phyloP scores from a whole-genome alignment of 2,329 filamentous ascomycete genomes.

The Aspergillus nomiae region DNA sequence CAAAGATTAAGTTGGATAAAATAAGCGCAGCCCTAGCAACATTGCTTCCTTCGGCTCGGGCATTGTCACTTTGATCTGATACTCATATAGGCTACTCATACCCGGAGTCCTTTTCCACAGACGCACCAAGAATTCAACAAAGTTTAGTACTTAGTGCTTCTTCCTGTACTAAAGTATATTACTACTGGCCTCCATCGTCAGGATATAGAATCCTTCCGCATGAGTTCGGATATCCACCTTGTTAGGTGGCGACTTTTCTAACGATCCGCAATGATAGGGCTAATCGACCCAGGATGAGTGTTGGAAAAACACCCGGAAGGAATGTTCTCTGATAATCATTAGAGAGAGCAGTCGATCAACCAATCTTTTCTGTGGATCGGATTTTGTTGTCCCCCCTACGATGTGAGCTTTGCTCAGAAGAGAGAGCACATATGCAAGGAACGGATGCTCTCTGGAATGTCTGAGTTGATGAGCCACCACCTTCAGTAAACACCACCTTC shows the following conservation, averaged over 20 bases:
- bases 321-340: not conserved
- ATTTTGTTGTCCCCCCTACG: not conserved
- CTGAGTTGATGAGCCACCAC: not conserved
- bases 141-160: not conserved
- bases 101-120: not conserved
- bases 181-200: not conserved
- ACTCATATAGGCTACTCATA: not conserved
- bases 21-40: not conserved
- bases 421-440: not conserved
- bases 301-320: not conserved
- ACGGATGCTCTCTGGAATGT: not conserved
- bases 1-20: not conserved
- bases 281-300: not conserved
- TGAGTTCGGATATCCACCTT: not conserved
- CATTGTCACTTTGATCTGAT: not conserved
- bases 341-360: not conserved
- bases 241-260: not conserved
- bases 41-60: not conserved
- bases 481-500: too few relatives aligned
- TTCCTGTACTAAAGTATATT: not conserved
- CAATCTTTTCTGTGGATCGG: not conserved
- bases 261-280: not conserved
- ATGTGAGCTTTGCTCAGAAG: not conserved
- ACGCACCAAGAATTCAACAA: not conserved
- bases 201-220: not conserved